Conservation (phyloP, 1,284 basidiomycete genomes). For the Schizopora paradoxa region DNA sequence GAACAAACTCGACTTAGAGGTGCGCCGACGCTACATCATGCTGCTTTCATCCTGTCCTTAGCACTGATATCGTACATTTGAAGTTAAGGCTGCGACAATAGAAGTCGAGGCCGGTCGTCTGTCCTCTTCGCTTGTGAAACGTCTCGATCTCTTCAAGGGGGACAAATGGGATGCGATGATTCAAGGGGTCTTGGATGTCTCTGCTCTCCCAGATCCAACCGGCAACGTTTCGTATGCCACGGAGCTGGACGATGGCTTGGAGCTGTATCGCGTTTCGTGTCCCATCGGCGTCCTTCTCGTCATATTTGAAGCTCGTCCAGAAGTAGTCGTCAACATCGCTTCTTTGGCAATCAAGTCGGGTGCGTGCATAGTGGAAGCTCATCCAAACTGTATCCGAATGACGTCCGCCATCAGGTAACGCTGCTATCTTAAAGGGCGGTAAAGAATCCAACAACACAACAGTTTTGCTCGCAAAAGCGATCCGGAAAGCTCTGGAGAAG, state of each 20-base stretch:
- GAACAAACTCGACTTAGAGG: conserved; percentile 77
- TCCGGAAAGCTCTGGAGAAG: conserved; percentile 70
- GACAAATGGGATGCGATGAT: conserved; percentile 96
- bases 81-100: conserved; percentile 59
- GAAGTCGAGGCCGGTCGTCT: conserved; percentile 83
- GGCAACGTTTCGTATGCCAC: conserved; percentile 86
- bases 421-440: conserved; percentile 95
- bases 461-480: conserved; percentile 69
- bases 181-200: conserved; percentile 86
- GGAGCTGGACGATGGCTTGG: conserved; percentile 79
- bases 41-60: neutral
- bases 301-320: conserved; percentile 96
- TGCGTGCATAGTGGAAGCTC: too few species aligned
- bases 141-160: conserved; percentile 78
- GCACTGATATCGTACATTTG: too few species aligned
- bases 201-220: conserved; percentile 79
- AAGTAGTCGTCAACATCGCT: conserved; percentile 98
- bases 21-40: conserved; percentile 29
- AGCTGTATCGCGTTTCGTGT: conserved; percentile 92
- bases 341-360: conserved; percentile 95
- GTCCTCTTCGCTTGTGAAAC: conserved; percentile 74
- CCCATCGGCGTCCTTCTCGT: conserved; percentile 96
- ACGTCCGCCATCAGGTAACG: conserved; percentile 58
- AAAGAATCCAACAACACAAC: conserved; percentile 87
- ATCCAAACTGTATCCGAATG: neutral